Base-by-base conservation (phyloP, 805 yeast species). In the Nakazawaea siamensis region DNA sequence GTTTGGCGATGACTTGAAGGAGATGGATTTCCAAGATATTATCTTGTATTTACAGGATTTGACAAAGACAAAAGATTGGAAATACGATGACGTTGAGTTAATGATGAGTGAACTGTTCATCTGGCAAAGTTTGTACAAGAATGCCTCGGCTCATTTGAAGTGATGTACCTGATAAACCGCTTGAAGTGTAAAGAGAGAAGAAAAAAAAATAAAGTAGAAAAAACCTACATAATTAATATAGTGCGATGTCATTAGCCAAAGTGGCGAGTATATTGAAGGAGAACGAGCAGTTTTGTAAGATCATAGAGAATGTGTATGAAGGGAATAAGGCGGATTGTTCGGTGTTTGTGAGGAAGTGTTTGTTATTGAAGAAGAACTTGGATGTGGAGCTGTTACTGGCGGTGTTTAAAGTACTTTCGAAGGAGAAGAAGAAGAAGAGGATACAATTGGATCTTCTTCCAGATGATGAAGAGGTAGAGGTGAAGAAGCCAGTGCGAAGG, bases 91-190 rank as follows among this genome's bases (percentile, higher is more conserved):
- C 48, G 76, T 92, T 27, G 97, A 92, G 57, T 68, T 92, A 64
- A 68, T 92, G 58, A 59, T 92, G 38, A 86, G 97, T 58, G 97
- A 92, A 56, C 98, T 97, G 0, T 92, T 76, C 55, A 86, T 92
- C 49, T 92, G 97, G 97, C 97, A 88, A 59, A 77, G 90, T 36
- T 63, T 92, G 26, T 92, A 85, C 54, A 86, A 84, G 52, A 82
- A 86, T 52, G 95, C 95, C 4, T 62, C 80, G 14, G 96, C 96
- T 1, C 96, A 88, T 57, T 67, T 88, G 53, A 70, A 79, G 35
- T 40, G 33, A 21, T 7, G 12, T 3, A n/a, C n/a, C n/a, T n/a
- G n/a, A n/a, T n/a, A n/a, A n/a, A n/a, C n/a, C n/a, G n/a, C n/a
- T n/a, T n/a, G n/a, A n/a, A n/a, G n/a, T n/a, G n/a, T n/a, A n/a